Evolutionary conservation across 2,329 filamentous ascomycete species (phyloP).

Genomic region (Neofusicoccum sp.): DNA sequence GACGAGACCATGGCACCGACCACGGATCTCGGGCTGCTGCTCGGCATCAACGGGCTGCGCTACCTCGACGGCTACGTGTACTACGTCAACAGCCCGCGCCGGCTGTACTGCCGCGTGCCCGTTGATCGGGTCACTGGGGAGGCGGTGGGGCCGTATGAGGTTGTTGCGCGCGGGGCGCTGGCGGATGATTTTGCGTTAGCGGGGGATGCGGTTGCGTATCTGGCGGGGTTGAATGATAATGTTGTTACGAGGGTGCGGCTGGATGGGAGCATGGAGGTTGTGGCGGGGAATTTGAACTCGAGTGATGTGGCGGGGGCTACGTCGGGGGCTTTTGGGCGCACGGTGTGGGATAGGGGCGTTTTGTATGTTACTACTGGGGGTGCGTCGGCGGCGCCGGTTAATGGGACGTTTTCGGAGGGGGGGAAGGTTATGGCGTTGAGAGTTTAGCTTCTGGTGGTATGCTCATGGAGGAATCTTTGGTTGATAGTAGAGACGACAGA

Average conservation of each 20-base stretch:
- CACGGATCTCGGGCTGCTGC: slow-evolving; percentile 15
- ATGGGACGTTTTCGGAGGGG: slow-evolving; percentile 25
- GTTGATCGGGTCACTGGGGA: slow-evolving; percentile 18
- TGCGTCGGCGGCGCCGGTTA: slow-evolving; percentile 21
- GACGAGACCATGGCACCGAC: slow-evolving; percentile 22
- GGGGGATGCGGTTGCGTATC: neutral
- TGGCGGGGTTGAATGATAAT: neutral
- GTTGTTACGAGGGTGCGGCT: neutral
- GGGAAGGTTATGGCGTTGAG: slow-evolving; percentile 24
- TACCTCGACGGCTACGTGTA: slow-evolving; percentile 20
- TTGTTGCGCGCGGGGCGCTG: neutral
- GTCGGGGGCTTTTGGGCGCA: slow-evolving; percentile 22
- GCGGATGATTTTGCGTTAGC: neutral
- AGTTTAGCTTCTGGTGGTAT: too few relatives aligned
- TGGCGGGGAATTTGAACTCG: slow-evolving; percentile 16
- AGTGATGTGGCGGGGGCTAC: slow-evolving; percentile 22
- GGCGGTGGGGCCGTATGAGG: neutral
- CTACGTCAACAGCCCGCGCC: slow-evolving; percentile 24
- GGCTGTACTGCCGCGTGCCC: slow-evolving; percentile 19
- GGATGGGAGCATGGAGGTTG: slow-evolving; percentile 18
- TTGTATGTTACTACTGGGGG: slow-evolving; percentile 29
- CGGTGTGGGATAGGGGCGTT: slow-evolving; percentile 19
- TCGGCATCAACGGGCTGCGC: slow-evolving; percentile 28
- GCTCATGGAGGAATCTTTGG: too few relatives aligned
- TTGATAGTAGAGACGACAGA: too few relatives aligned